Base-by-base conservation (phyloP, 2,329 filamentous ascomycete genomes). In the Fusarium zealandicum region DNA sequence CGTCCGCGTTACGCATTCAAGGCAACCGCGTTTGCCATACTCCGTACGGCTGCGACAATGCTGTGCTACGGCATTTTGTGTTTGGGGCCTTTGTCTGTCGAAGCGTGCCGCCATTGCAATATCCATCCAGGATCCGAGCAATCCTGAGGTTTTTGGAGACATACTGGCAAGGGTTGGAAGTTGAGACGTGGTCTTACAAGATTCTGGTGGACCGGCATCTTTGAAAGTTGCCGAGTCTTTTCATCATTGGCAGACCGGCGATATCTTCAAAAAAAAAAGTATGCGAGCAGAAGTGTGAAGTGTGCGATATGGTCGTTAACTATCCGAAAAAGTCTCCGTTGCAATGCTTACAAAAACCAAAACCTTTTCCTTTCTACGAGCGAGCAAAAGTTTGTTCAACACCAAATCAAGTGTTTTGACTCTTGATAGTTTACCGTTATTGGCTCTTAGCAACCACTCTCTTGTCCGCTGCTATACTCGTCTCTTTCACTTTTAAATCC, bases 271-370 rank as follows among this genome's bases (percentile, higher is more conserved):
- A 50, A 30, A 30, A 30, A 30, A 30, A 31, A 44, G 55, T 59
- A 39, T 49, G 50, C 54, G 42, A 54, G 14, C 40, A 39, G 44
- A 48, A 51, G 55, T 55, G 47, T 51, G 44, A 48, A 51, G 55
- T 55, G 47, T 51, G 48, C 51, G 40, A 55, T 27, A 39, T 36
- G 16, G 48, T 33, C 17, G 38, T 51, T 49, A 66, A 57, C 51
- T 67, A 40, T 54, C 69, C 69, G 70, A 73, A 61, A 61, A 73
- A 70, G 67, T 74, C 65, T 66, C 72, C 72, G 70, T 54, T 42
- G 33, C 31, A 12, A 50, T 39, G 38, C 49, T 39, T 65, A 66
- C 65, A 68, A 59, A 59, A 45, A 46, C 36, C 22, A 7, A 7
- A 25, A 7, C 22, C 3, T 5, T 25, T 25, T 25, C 22, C 22